Base-by-base conservation (phyloP, 192 early-diverging fungal species). In the Geranomyces variabilis region DNA sequence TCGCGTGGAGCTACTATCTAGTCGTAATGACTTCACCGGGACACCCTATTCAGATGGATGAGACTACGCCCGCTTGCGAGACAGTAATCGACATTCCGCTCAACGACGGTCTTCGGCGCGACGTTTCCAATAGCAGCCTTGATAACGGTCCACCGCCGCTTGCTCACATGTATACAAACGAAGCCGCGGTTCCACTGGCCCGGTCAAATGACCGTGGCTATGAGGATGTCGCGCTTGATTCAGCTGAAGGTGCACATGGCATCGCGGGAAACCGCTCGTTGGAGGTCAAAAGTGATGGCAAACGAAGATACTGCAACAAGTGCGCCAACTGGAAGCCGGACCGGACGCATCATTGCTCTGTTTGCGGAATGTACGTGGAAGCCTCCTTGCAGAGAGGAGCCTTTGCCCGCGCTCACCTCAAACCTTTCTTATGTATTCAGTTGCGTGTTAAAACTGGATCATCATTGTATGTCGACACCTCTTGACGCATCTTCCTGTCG, bases 341-440 rank as follows among this genome's bases (percentile, higher is more conserved):
- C 48, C 65, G 84, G 30, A 68, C 72, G 4, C 84, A 86, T 64
- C 84, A 86, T 68, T 86, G 84, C 71, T 71, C 70, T 14, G 60
- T 69, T 10, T 86, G 84, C 44, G 72, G 71, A 17, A 12, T 36
- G 63, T 83, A 68, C n/a, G 75, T 78, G 15, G 26, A 74, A 26
- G 34, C 46, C 26, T 53, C 34, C 57, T 69, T 60, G 21, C 29
- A 6, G 7, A 8, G 21, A 53, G 62, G 6, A 8, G 1, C 36
- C 3, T 8, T 22, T 17, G 44, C 33, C 5, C 47, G 17, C 34
- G 15, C 19, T 21, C 36, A 21, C 19, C 24, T 6, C 6, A 0
- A 31, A 30, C 49, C 71, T 49, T 36, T 26, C 28, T 2, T 33
- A 10, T 19, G 3, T 31, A 1, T 46, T 17, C 51, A 78, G 68